These are phyloP conservation scores for Aspergillus vadensis DNA, from an alignment of 2,329 filamentous ascomycete genomes.

Conservation along the genomic window DNA sequence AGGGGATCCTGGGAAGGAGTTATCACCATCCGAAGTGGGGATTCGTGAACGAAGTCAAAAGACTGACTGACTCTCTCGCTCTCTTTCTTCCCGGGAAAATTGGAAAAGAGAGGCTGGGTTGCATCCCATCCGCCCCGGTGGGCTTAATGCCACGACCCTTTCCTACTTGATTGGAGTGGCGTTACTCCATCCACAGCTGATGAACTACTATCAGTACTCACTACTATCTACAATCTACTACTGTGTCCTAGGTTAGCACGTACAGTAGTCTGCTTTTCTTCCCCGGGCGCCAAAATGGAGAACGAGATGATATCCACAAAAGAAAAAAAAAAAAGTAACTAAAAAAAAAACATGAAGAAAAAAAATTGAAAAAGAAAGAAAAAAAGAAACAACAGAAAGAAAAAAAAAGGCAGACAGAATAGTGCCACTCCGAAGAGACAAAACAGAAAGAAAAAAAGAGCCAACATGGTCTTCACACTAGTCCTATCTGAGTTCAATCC, in stretches of 20 bases:
- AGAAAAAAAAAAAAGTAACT: neutral
- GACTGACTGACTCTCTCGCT: too few relatives aligned
- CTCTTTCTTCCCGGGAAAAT: neutral
- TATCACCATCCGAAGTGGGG: slow-evolving; percentile 20
- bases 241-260: neutral
- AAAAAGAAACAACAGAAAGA: neutral
- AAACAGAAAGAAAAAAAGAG: neutral
- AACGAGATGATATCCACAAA: neutral
- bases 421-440: neutral
- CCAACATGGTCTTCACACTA: neutral
- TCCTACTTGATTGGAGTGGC: too few relatives aligned
- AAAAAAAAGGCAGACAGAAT: neutral
- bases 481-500: neutral
- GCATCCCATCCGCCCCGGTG: neutral
- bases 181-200: too few relatives aligned
- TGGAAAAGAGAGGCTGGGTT: neutral
- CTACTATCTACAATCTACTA: neutral
- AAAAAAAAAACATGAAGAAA: neutral
- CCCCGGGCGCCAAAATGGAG: too few relatives aligned
- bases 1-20: slow-evolving; percentile 38
- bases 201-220: neutral
- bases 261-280: neutral
- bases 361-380: neutral
- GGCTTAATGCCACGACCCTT: neutral
- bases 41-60: neutral